These are phyloP conservation scores for sweet orange (Citrus sinensis) DNA, from an alignment of 345 rosid species.

Conservation along the genomic window DNA sequence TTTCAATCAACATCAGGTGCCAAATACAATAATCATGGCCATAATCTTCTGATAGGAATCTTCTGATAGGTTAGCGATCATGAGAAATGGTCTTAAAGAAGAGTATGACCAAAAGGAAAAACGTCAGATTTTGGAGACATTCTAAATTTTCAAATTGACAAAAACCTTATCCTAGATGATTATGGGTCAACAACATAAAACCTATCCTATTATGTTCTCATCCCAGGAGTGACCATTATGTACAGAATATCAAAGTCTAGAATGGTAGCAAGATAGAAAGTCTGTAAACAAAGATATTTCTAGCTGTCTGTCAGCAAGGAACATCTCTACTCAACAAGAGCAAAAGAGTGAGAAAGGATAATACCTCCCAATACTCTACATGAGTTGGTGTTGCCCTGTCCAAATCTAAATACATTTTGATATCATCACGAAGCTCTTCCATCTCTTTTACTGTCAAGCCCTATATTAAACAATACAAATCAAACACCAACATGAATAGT, in stretches of 20 bases:
- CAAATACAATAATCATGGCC: neutral
- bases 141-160: neutral
- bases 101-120: neutral
- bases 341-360: neutral
- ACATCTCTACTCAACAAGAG: neutral
- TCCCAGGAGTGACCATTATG: neutral
- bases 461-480: constrained; percentile 32
- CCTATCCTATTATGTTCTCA: neutral
- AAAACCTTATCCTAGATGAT: neutral
- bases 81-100: neutral
- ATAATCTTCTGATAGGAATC: neutral
- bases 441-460: constrained; percentile 86
- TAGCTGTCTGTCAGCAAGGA: neutral
- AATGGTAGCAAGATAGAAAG: neutral
- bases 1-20: neutral
- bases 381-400: constrained; percentile 75
- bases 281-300: neutral
- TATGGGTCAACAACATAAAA: neutral
- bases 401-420: constrained; percentile 92
- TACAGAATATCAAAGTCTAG: neutral
- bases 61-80: neutral
- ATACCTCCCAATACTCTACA: constrained; percentile 88
- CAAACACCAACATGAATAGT: constrained; percentile 9
- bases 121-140: neutral
- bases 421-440: constrained; percentile 95